Percentiles rank a stretch among this genome's conserved stretches.
These are phyloP conservation scores for carrot (Daucus carota) DNA, from an alignment of 129 eudicot genomes.

Conservation along the genomic window DH1_v3.0 NC_030382.2:55656001-55656500, in stretches of 20 bases:
- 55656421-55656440: constrained; percentile 91
- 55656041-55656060: background rate
- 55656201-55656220: background rate
- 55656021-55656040: background rate
- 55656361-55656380: background rate
- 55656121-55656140: too few species aligned
- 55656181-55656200: background rate
- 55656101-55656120: background rate
- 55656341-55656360: background rate
- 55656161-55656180: background rate
- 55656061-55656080: background rate
- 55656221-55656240: background rate
- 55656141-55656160: background rate
- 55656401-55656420: background rate
- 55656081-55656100: too few species aligned
- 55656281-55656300: background rate
- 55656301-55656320: background rate
- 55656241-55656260: background rate
- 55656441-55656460: constrained; percentile 99
- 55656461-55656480: constrained; percentile 96
- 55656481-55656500: constrained; percentile 98
- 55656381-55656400: background rate
- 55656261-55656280: background rate
- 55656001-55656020: background rate
- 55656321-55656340: background rate